Evolutionary conservation across 345 rosid genomes (phyloP), one percentile per base, ranked within the genome.

Genomic region (Theobroma cacao): DNA sequence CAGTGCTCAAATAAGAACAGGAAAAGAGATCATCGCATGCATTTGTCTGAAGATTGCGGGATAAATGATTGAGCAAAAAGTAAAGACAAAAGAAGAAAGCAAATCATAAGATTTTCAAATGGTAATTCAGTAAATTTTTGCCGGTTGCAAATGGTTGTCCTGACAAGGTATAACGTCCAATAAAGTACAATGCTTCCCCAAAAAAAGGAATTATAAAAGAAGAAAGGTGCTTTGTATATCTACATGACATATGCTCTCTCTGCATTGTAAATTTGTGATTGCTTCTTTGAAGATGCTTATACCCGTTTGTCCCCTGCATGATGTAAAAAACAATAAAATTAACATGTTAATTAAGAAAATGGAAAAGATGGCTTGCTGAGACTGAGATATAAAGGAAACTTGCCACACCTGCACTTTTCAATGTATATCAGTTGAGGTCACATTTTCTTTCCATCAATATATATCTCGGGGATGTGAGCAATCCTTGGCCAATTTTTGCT

Each of bases 381-480:
- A 66, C 50, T 40, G 18, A 40, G 10, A 67, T 43, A 68, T 68
- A 24, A 67, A 68, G 4, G 55, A 43, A 68, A 26, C 20, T 47
- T 15, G 40, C 20, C 53, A 47, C 47, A 47, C 34, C 38, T 48
- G 22, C 17, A 41, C 26, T 41, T 67, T 67, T 38, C 5, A 24
- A 10, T 26, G 45, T 33, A 24, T 68, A 43, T 68, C 38, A 45
- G 73, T 69, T 69, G 58, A 66, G 17, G 17, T 70, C 59, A 71
- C 75, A 71, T 31, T 72, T 52, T 33, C 45, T 33, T 14, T 52
- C 62, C 75, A 52, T 72, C 62, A n/a, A 72, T 12, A 31, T 20
- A 53, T 33, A 72, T 34, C 75, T 72, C 75, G 0, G 75, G 61
- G 60, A 71, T 71, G 60, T 50, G 75, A 71, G 60, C 60, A 50